These are phyloP conservation scores for Populus davidiana DNA, from an alignment of 345 rosid genomes.

Conservation along the genomic window DNA sequence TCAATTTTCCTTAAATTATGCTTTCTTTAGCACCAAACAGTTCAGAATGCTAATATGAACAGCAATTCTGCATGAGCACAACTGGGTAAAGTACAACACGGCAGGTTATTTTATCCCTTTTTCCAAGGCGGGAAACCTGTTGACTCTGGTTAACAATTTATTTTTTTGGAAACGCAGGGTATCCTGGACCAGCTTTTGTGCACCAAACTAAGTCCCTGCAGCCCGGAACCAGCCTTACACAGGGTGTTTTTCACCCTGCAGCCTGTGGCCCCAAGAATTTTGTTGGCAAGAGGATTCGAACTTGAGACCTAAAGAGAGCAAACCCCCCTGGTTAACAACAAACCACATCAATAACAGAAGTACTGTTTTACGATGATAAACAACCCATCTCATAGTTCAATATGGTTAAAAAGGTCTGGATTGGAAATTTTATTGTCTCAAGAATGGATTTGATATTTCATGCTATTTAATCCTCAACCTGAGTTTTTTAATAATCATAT, in stretches of 20 bases:
- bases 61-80: not conserved
- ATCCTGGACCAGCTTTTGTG: too few relatives aligned
- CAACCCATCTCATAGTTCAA: not conserved
- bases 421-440: not conserved
- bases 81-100: not conserved
- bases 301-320: too few relatives aligned
- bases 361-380: not conserved
- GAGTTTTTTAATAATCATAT: not conserved
- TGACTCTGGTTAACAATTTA: not conserved
- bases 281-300: too few relatives aligned
- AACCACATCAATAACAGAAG: not conserved
- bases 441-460: not conserved
- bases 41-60: not conserved
- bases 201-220: too few relatives aligned
- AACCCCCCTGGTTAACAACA: not conserved
- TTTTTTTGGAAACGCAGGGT: too few relatives aligned
- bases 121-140: not conserved
- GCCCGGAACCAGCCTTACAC: too few relatives aligned
- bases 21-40: not conserved
- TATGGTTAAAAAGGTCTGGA: not conserved
- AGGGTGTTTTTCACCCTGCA: too few relatives aligned
- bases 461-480: not conserved
- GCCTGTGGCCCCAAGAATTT: too few relatives aligned
- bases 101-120: not conserved
- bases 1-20: not conserved